Percentiles rank a stretch among this genome's conserved stretches.
phyloP scores from a whole-genome alignment of 2,329 filamentous ascomycete species.

The Hirsutella thompsonii region DNA sequence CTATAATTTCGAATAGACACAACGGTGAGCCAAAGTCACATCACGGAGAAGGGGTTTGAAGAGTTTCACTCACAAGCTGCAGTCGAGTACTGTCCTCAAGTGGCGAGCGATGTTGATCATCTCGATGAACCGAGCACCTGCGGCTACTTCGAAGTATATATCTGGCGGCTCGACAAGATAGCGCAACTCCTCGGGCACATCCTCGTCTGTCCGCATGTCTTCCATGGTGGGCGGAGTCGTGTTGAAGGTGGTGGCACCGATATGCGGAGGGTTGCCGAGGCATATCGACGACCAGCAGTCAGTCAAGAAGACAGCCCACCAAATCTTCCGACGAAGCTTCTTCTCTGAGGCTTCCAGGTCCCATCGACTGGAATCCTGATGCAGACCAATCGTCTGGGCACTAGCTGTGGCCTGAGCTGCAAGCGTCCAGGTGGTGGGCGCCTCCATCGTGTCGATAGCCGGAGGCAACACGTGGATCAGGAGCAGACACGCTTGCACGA shows the following conservation, averaged over 20 bases:
- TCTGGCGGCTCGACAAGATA: slow-evolving; percentile 21
- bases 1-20: slow-evolving; percentile 5
- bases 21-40: too few species aligned
- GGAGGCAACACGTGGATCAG: slow-evolving; percentile 31
- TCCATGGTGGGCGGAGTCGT: slow-evolving; percentile 25
- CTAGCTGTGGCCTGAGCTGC: slow-evolving; percentile 28
- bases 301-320: slow-evolving; percentile 29
- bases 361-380: slow-evolving; percentile 28
- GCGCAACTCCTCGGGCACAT: slow-evolving; percentile 20
- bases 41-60: too few species aligned
- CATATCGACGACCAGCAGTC: slow-evolving; percentile 32
- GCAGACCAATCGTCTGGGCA: slow-evolving; percentile 32
- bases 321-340: slow-evolving; percentile 27
- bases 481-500: slow-evolving; percentile 31
- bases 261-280: slow-evolving; percentile 33
- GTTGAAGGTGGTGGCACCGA: slow-evolving; percentile 24
- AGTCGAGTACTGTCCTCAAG: slow-evolving; percentile 19
- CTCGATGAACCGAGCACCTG: slow-evolving; percentile 24
- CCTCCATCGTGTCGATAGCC: slow-evolving; percentile 31
- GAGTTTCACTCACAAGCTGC: slow-evolving; percentile 16
- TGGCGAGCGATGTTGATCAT: slow-evolving; percentile 17
- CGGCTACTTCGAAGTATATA: slow-evolving; percentile 17
- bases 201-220: slow-evolving; percentile 28
- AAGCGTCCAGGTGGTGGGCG: slow-evolving; percentile 29
- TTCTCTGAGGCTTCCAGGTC: slow-evolving; percentile 28